Evolutionary conservation across 148 eudicot species (phyloP), one percentile per base, ranked within the genome.

Genomic region (Rhododendron henanense): DNA sequence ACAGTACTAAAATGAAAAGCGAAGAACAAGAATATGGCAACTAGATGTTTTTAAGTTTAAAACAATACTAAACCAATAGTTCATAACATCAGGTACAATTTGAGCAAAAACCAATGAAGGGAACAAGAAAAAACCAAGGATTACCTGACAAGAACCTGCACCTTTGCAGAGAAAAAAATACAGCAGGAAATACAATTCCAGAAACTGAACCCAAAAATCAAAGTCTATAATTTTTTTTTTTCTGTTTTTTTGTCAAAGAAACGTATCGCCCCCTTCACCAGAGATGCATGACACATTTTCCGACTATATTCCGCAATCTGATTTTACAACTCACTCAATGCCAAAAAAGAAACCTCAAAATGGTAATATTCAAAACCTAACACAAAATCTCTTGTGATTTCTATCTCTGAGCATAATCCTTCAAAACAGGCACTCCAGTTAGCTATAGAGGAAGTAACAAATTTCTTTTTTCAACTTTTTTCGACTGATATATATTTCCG

Each of bases 251-350:
- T 50, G 48, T 57, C 79, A n/a, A 63, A 84, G 25, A 61, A 25
- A 73, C 55, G 84, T 83, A 87, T 83, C 88, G 23, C 81, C 41
- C 47, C 37, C 61, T 88, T 85, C 88, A 80, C 21, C 57, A 55
- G 4, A 55, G 61, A 16, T 89, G 90, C 83, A 65, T 79, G 87
- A 83, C 81, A 84, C 88, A 69, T 86, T 86, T 86, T 81, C 83
- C 71, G 81, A 88, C 85, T 88, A 87, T 88, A 88, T 85, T 86
- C 92, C 92, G 90, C 92, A 85, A 79, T 45, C 89, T 81, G 89
- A 88, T 90, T 85, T 83, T 90, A 90, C 92, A 88, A 77, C 90
- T 87, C 92, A 90, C 87, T 88, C 92, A 82, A 90, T 78, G 41
- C 82, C 76, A 85, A 84, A 89, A 89, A 80, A 85, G 44, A 78